A percentile compares a stretch with the other conserved stretches of the same genome.
Evolutionary conservation across 225 moss, liverwort and hornwort genomes (phyloP).

Genomic region (Physcomitrellopsis africana): DNA sequence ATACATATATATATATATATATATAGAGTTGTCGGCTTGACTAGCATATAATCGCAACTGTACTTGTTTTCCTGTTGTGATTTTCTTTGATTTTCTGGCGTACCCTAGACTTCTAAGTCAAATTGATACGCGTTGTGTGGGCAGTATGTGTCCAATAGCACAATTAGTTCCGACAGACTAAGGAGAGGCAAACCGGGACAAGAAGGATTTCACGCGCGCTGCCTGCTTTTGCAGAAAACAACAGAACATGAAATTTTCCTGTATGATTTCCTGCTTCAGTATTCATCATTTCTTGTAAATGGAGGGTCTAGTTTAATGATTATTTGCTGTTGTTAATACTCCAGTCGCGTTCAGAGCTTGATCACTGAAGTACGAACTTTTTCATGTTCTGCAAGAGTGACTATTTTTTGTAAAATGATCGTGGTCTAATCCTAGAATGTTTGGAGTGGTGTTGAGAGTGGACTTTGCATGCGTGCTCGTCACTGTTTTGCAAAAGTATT

Average conservation of each 20-base stretch:
- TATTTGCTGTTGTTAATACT: neutral
- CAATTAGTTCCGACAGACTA: conserved; percentile 36
- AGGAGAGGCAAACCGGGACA: conserved; percentile 54
- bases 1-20: too few relatives aligned
- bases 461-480: neutral
- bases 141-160: conserved; percentile 60
- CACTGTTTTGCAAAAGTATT: neutral
- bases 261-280: conserved; percentile 29
- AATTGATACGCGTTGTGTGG: conserved; percentile 14
- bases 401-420: neutral
- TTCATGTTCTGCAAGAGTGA: neutral
- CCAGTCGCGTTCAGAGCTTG: too few relatives aligned
- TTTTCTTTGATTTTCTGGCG: neutral
- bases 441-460: neutral
- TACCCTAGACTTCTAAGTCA: neutral
- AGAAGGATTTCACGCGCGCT: conserved; percentile 60
- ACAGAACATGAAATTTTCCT: conserved; percentile 57
- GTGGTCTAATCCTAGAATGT: neutral
- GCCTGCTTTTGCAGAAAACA: conserved; percentile 57
- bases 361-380: too few relatives aligned
- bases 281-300: conserved; percentile 5
- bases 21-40: too few relatives aligned
- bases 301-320: conserved; percentile 1
- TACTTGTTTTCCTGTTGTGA: neutral
- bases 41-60: too few relatives aligned